Percentiles rank a stretch among this genome's conserved stretches.
These are phyloP conservation scores for Pseudotulostoma volvatum DNA, from an alignment of 495 filamentous ascomycete species.

Conservation along the genomic window DNA sequence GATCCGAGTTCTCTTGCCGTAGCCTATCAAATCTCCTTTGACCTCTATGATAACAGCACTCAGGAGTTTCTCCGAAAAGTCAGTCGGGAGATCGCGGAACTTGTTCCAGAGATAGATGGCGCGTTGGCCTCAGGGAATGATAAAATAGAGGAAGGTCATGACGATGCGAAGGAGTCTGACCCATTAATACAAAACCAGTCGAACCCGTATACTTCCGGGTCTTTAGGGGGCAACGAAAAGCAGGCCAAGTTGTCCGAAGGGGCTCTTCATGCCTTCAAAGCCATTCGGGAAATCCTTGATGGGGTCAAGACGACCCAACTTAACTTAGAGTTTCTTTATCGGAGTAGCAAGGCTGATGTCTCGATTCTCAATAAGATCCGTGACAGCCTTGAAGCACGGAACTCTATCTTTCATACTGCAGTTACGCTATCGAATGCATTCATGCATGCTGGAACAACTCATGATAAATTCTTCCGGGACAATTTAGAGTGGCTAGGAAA, in stretches of 20 bases:
- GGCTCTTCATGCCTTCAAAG: conserved; percentile 47
- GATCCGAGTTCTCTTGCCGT: conserved; percentile 62
- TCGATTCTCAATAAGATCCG: conserved; percentile 88
- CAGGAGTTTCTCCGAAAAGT: conserved; percentile 93
- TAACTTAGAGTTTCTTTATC: conserved; percentile 89
- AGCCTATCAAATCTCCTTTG: conserved; percentile 95
- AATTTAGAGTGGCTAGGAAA: conserved; percentile 98
- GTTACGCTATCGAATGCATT: conserved; percentile 97
- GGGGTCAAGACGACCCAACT: conserved; percentile 85
- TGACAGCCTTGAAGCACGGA: conserved; percentile 85
- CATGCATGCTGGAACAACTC: conserved; percentile 98
- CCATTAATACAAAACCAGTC: conserved; percentile 32
- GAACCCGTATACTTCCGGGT: conserved; percentile 15
- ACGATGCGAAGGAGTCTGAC: conserved; percentile 39
- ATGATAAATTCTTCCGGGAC: conserved; percentile 92
- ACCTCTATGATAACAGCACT: conserved; percentile 93
- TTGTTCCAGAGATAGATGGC: conserved; percentile 32
- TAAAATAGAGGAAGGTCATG: conserved; percentile 25
- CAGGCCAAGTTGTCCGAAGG: conserved; percentile 24
- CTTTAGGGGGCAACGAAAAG: conserved; percentile 29
- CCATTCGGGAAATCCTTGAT: conserved; percentile 72
- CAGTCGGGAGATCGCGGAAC: conserved; percentile 57
- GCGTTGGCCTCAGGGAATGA: conserved; percentile 7
- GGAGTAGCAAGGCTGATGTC: conserved; percentile 78
- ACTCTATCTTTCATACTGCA: conserved; percentile 95